A percentile compares a stretch with the other conserved stretches of the same genome.
These are phyloP conservation scores for Stephanodiscus minutulus DNA, from an alignment of 108 stramenopile genomes.

Conservation along the genomic window DNA sequence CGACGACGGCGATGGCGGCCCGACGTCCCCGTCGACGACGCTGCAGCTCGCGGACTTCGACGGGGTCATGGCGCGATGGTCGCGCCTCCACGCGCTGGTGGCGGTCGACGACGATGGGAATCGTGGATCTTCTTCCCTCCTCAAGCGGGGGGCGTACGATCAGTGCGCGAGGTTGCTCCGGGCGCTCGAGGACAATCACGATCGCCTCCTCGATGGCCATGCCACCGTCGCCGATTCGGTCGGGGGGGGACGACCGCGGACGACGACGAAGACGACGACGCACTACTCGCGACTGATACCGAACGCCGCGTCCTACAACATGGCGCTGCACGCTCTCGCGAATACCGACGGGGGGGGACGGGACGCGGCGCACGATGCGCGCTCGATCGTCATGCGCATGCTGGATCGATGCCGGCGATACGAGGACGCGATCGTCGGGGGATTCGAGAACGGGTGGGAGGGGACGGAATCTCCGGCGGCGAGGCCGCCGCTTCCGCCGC, in stretches of 20 bases:
- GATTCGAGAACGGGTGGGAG: background rate
- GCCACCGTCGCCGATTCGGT: background rate
- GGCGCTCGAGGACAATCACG: slow-evolving; percentile 41
- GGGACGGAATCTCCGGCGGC: background rate
- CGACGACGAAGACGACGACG: background rate
- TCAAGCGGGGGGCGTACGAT: slow-evolving; percentile 24
- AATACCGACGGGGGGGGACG: slow-evolving; percentile 26
- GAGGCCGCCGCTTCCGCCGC: background rate
- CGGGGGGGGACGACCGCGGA: too few species aligned
- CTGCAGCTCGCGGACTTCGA: slow-evolving; percentile 44
- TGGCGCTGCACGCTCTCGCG: slow-evolving; percentile 31
- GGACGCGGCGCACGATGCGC: slow-evolving; percentile 16
- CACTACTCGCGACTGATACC: slow-evolving; percentile 26
- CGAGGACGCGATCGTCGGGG: background rate
- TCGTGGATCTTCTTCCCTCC: background rate
- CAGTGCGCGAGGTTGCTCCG: slow-evolving; percentile 24
- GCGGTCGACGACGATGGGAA: slow-evolving; percentile 1
- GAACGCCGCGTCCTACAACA: slow-evolving; percentile 43
- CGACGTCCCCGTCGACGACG: slow-evolving; percentile 14
- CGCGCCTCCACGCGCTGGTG: slow-evolving; percentile 17
- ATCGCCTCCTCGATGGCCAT: slow-evolving; percentile 14
- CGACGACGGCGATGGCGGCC: too few species aligned
- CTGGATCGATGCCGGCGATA: slow-evolving; percentile 30
- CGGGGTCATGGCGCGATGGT: slow-evolving; percentile 35
- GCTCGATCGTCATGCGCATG: slow-evolving; percentile 31